phyloP scores from a whole-genome alignment of 2,329 filamentous ascomycete species.

The Aureobasidium sp. region DNA sequence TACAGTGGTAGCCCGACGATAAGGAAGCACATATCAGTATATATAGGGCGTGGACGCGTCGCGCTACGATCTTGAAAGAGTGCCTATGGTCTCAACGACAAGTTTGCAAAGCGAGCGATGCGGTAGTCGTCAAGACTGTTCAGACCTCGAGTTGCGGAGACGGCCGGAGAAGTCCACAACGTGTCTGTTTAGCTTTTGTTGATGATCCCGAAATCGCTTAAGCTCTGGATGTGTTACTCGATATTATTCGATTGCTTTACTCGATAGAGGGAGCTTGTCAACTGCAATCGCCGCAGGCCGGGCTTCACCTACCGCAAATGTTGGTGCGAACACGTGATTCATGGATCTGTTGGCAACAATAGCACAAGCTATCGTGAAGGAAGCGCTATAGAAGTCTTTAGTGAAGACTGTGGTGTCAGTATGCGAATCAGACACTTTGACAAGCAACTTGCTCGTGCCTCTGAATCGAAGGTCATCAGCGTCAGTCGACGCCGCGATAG shows the following conservation, averaged over 20 bases:
- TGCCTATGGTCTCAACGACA: not conserved
- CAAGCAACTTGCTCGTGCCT: not conserved
- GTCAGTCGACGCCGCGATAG: not conserved
- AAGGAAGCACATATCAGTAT: not conserved
- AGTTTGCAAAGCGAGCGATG: not conserved
- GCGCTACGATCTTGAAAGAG: too few species aligned
- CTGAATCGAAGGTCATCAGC: not conserved
- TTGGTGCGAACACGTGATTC: not conserved
- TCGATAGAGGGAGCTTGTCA: not conserved
- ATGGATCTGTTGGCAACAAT: too few species aligned
- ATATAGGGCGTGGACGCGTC: not conserved
- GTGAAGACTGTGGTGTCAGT: not conserved
- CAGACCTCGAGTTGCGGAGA: not conserved
- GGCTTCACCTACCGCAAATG: not conserved
- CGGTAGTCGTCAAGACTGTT: not conserved
- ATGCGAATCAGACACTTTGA: not conserved
- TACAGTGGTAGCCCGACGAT: not conserved
- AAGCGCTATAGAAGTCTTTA: too few species aligned
- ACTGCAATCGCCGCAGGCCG: not conserved
- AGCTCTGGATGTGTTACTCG: not conserved
- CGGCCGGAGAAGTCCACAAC: not conserved
- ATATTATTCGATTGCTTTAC: conserved; percentile 8
- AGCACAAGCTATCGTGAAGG: not conserved
- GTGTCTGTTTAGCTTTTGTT: not conserved
- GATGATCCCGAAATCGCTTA: not conserved